phyloP scores from a whole-genome alignment of 2,329 filamentous ascomycete genomes.

The Alternaria brassicae region DNA sequence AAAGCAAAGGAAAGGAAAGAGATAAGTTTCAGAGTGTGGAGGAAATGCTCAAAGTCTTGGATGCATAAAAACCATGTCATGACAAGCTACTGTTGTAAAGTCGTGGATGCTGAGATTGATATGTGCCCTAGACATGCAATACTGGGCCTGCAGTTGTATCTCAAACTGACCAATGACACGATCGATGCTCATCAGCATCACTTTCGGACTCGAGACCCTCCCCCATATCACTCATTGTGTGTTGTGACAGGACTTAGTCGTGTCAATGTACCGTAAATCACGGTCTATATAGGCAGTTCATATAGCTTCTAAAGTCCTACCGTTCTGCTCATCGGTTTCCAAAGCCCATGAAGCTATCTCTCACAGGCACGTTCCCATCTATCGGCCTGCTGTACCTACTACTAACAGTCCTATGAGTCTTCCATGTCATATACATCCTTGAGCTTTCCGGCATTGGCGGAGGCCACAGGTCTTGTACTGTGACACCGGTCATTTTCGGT shows the following conservation, averaged over 20 bases:
- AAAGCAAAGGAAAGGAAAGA: slow-evolving; percentile 73
- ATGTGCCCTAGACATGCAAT: neutral
- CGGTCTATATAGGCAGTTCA: neutral
- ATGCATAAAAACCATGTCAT: slow-evolving; percentile 15
- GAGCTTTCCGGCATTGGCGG: slow-evolving; percentile 13
- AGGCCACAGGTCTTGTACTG: slow-evolving; percentile 20
- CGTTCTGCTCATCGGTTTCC: neutral
- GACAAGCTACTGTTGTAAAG: neutral
- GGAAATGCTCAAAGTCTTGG: slow-evolving; percentile 64
- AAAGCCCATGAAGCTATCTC: slow-evolving; percentile 13
- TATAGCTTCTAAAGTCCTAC: neutral
- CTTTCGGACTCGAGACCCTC: neutral
- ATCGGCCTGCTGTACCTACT: slow-evolving; percentile 11
- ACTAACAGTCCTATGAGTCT: slow-evolving; percentile 1
- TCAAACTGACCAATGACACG: neutral
- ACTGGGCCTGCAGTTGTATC: neutral
- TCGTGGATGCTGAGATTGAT: neutral
- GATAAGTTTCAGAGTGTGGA: slow-evolving; percentile 68
- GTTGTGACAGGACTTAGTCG: neutral
- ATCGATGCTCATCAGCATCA: neutral
- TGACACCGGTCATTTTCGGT: slow-evolving; percentile 20
- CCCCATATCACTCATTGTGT: neutral
- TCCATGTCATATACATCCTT: neutral
- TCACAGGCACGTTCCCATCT: slow-evolving; percentile 10
- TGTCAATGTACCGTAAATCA: neutral